Evolutionary conservation across 2,329 filamentous ascomycete species (phyloP), one percentile per base, ranked within the genome.

Genomic region (Xylaria hypoxylon): DNA sequence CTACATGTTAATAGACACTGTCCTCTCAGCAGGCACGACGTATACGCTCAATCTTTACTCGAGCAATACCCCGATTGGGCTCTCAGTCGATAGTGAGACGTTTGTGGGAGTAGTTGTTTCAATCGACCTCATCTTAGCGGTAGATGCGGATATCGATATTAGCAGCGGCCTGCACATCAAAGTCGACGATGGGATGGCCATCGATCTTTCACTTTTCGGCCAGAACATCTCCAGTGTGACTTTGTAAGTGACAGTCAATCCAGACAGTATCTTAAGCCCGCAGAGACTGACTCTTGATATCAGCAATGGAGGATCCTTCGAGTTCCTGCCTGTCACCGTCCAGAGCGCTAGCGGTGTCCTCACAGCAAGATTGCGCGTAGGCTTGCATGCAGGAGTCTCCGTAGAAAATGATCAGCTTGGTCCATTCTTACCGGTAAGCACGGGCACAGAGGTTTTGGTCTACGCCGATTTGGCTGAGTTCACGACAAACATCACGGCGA

Each of bases 391-490:
- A 3, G 85, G 85, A 13, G 70, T 85, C 51, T 64, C 63, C 15
- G 13, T 52, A 5, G 72, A 79, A 11, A 26, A 80, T 1, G 61
- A 72, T 0, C 71, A 68, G 0, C 68, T 77, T 2, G 50, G 68
- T 2, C 59, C 71, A 8, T 63, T 68, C 13, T 57, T 79, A 3
- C 71, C 74, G 0, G 52, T 72, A 28, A 79, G 78, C 2, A 79
- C 80, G 5, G 86, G 86, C 15, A 76, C 87, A 2, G 81, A 83
- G 59, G 80, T 83, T 4, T 77, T 79, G 19, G 76, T 86, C 1
- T 87, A 80, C 71, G 82, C 84, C 31, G 80, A 88, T 67, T 71
- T 89, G 4, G 86, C 85, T 31, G 81, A 88, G 59, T 84, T 89
- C 68, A 78, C 77, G 11, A 85, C 85, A 13, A 86, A 85, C 66